Evolutionary conservation across 495 filamentous ascomycete genomes (phyloP), one percentile per base, ranked within the genome.

Genomic region (Lasiosphaeria miniovina): DNA sequence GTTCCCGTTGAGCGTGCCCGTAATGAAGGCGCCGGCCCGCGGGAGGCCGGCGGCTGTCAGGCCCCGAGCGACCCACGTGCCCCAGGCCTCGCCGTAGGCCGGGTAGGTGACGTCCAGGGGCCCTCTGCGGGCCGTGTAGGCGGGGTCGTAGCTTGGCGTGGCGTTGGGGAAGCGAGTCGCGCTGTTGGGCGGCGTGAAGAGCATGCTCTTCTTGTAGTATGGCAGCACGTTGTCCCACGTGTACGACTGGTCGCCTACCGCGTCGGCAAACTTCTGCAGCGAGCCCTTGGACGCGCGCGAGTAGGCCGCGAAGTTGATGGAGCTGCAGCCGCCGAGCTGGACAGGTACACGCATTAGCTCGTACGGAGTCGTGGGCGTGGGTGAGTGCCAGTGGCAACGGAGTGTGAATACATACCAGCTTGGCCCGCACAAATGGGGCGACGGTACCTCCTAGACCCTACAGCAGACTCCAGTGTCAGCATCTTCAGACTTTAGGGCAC

Each of bases 181-280:
- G 17, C 46, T 7, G 36, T 82, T 70, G 0, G 85, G 85, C 0
- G 79, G 69, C 0, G 82, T 84, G 65, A 85, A 84, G 1, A 74
- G 59, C 0, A 75, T 55, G 50, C 75, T 81, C 49, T 80, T 80
- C 59, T 85, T 68, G 58, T 80, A 88, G 60, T 76, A 84, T 0
- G 82, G 82, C 0, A 85, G 69, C 0, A 84, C 57, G 6, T 78
- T 72, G 8, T 82, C 74, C 36, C 74, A 88, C 4, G 69, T 70
- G 61, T 83, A 90, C 54, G 71, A 78, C 2, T 75, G 51, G 61
- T 88, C 86, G 43, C 79, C 77, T 6, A 87, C 83, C 0, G 53
- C 43, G 34, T 83, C 76, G 0, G 85, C 85, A 85, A 85, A 88
- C 60, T 69, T 62, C 11, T 83, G 67, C 61, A 78, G 78, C 0